These are phyloP conservation scores for Fusarium sp. DNA, from an alignment of 2,329 filamentous ascomycete genomes.

Conservation along the genomic window DNA sequence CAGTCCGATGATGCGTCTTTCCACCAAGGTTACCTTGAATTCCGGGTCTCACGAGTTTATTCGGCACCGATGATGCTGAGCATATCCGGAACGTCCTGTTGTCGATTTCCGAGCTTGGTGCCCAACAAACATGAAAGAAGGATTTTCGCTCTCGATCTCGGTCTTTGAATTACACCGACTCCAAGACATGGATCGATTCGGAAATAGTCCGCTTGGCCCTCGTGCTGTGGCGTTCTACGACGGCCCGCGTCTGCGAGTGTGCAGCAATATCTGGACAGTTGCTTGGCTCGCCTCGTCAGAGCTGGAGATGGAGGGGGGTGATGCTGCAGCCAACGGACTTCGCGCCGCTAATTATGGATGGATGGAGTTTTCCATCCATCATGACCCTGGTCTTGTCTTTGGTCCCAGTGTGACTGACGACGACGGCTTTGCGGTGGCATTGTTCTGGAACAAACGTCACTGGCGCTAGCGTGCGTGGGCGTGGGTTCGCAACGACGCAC, in stretches of 20 bases:
- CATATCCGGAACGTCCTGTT: background rate
- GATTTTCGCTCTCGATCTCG: constrained; percentile 3
- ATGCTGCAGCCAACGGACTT: background rate
- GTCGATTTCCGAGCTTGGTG: background rate
- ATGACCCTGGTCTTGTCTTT: background rate
- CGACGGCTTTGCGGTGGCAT: constrained; percentile 23
- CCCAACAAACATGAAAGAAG: background rate
- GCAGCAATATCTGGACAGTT: background rate
- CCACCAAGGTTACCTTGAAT: background rate
- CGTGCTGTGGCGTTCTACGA: constrained; percentile 5
- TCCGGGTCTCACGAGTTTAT: constrained; percentile 4
- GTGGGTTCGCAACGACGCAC: constrained; percentile 15
- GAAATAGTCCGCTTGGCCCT: background rate
- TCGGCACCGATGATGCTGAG: background rate
- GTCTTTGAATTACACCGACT: background rate
- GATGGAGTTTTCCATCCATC: background rate
- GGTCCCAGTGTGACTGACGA: background rate
- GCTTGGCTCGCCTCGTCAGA: background rate
- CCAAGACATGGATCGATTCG: background rate
- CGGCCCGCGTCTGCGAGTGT: constrained; percentile 2
- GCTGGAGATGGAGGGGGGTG: background rate
- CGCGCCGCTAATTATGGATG: background rate
- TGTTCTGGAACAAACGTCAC: constrained; percentile 37
- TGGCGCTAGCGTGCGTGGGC: constrained; percentile 22
- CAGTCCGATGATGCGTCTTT: constrained; percentile 5